These are phyloP conservation scores for Pichia nanzhaoensis DNA, from an alignment of 805 yeast genomes.

Conservation along the genomic window DNA sequence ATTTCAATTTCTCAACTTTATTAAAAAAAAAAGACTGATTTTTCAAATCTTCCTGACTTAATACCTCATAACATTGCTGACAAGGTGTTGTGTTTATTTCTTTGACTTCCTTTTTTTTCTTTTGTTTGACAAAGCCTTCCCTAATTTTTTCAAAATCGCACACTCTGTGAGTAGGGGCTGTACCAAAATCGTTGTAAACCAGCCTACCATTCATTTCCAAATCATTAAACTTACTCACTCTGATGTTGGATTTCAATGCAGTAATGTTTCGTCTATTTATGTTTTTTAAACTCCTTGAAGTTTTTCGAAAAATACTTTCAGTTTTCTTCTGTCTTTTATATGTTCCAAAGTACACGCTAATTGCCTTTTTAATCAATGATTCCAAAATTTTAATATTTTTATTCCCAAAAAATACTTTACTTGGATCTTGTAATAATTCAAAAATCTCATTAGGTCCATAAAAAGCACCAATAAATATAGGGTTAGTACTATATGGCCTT, in stretches of 20 bases:
- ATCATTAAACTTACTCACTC: constrained; percentile 3
- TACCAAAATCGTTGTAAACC: neutral
- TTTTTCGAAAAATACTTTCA: neutral
- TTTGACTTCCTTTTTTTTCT: neutral
- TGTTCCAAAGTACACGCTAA: constrained; percentile 25
- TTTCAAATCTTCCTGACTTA: constrained; percentile 2
- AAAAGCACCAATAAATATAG: constrained; percentile 34
- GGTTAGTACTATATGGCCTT: constrained; percentile 31
- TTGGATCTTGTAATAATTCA: constrained; percentile 37
- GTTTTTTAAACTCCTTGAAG: neutral
- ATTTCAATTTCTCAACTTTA: neutral
- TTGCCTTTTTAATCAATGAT: constrained; percentile 28
- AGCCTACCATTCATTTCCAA: constrained; percentile 3
- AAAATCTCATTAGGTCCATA: constrained; percentile 16
- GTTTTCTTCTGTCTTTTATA: neutral
- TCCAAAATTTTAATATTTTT: constrained; percentile 23
- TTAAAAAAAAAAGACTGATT: constrained; percentile 9
- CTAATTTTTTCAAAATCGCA: neutral
- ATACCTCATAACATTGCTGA: constrained; percentile 1
- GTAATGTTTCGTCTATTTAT: neutral
- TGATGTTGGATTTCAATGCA: constrained; percentile 4
- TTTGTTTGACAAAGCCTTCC: neutral
- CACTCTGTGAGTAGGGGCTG: neutral
- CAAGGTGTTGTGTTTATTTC: neutral
- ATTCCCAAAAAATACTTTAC: constrained; percentile 28